Percentiles rank a stretch among this genome's conserved stretches.
phyloP scores from a whole-genome alignment of 805 yeast genomes.

The Aciculoconidium aculeatum region DNA sequence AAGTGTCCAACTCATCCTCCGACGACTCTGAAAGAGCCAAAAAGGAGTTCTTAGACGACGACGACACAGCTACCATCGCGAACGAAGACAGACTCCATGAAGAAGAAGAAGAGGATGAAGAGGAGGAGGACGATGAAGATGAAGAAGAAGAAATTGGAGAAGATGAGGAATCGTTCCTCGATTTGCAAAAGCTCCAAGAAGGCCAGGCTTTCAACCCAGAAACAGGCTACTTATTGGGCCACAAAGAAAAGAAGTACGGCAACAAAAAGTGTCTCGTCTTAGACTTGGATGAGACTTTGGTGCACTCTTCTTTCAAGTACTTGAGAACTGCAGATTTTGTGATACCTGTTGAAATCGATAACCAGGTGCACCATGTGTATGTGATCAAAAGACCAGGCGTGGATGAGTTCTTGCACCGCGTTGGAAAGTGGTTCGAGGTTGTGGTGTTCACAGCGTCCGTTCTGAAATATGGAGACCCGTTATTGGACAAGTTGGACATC shows the following conservation, averaged over 20 bases:
- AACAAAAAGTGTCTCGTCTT: slow-evolving; percentile 81
- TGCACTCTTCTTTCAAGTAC: slow-evolving; percentile 90
- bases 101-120: slow-evolving; percentile 10
- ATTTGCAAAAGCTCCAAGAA: slow-evolving; percentile 59
- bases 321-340: slow-evolving; percentile 92
- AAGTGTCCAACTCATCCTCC: slow-evolving; percentile 5
- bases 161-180: slow-evolving; percentile 35
- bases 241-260: slow-evolving; percentile 42
- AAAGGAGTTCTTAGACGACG: slow-evolving; percentile 30
- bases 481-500: slow-evolving; percentile 82
- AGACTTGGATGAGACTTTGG: slow-evolving; percentile 94
- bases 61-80: slow-evolving; percentile 39
- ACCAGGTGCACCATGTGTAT: slow-evolving; percentile 86
- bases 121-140: slow-evolving; percentile 8
- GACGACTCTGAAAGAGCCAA: slow-evolving; percentile 9
- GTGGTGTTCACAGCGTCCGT: slow-evolving; percentile 97
- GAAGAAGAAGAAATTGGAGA: slow-evolving; percentile 20
- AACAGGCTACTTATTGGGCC: slow-evolving; percentile 62
- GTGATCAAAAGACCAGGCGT: slow-evolving; percentile 98
- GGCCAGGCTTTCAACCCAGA: slow-evolving; percentile 62
- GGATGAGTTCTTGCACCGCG: slow-evolving; percentile 79
- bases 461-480: slow-evolving; percentile 91
- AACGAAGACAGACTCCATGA: slow-evolving; percentile 18
- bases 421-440: slow-evolving; percentile 85
- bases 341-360: slow-evolving; percentile 94